Base-by-base conservation (phyloP, 139 green algal genomes). In the Microglena sp. region DNA sequence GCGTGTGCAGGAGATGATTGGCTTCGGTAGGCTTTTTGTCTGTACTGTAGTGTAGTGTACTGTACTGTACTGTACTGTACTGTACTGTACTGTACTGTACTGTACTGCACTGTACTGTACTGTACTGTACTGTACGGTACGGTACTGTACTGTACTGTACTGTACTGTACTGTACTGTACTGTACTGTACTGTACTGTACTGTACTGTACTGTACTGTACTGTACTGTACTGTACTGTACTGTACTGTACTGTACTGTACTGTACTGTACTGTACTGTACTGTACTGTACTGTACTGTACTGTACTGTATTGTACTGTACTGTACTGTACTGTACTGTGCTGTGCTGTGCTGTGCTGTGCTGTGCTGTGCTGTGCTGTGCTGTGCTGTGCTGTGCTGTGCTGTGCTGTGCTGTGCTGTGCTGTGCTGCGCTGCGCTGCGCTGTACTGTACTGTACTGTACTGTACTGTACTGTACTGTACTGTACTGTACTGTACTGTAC, bases 301-400 rank as follows among this genome's bases (percentile, higher is more conserved):
- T n/a, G n/a, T n/a, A n/a, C n/a, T n/a, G n/a, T n/a, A n/a, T n/a
- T 71, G 53, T 69, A 31, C 45, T 71, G 53, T 69, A 31, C 45
- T 71, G 53, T 67, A 45, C 28, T 60, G 6, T 45, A 29, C 28
- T 60, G 62, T 62, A 34, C 62, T 62, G 45, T 69, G 62, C 45
- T 69, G 62, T 69, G 45, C 45, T 61, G 62, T 45, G 45, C 62
- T 56, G 64, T 70, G 50, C 50, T 72, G 66, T 68, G 62, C 45
- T 68, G 62, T 60, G 62, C 45, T 68, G 62, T 63, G 53, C 50
- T 26, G 50, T 26, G 55, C 27, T 63, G 29, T 63, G 56, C 56
- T 63, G 56, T 63, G 56, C 56, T 63, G 32, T 63, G 56, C 56
- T 46, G 32, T 63, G 56, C 56, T 63, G 56, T 63, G 56, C 56